Base-by-base conservation (phyloP, 192 early-diverging fungal species). In the Coemansia sp. region DNA sequence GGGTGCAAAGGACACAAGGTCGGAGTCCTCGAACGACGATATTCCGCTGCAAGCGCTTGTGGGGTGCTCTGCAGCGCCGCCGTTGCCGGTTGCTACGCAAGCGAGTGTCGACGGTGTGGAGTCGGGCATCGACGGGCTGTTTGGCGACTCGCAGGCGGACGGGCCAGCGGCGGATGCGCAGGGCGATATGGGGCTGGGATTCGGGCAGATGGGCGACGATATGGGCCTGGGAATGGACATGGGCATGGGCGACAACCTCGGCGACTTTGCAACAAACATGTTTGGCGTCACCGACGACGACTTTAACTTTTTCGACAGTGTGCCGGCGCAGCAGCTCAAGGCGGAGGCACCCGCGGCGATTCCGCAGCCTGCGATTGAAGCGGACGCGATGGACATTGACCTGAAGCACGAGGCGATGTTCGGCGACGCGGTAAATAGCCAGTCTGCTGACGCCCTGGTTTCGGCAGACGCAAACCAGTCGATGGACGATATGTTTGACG, bases 221-320 rank as follows among this genome's bases (percentile, higher is more conserved):
- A 55, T 77, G 68, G 64, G 64, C 6, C 57, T 71, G 16, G 68
- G 58, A 9, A 70, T 77, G 67, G 67, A 55, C 24, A 46, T 77
- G 50, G 65, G 58, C 28, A 71, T 77, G 65, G 61, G 60, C 12
- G 51, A 62, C 12, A 54, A 44, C 31, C 33, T 78, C 35, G 75
- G 63, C 33, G 69, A 64, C 62, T 62, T 71, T 52, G 64, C 50
- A 1, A 22, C 58, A 14, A 55, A 56, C 42, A 71, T 78, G 64
- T 78, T 78, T 71, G 75, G 69, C n/a, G 65, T 78, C 23, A 78
- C 75, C 8, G 75, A 78, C 42, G 75, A 78, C 38, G 75, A 78
- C 58, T 78, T 78, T 61, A 71, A 53, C 48, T 78, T 78, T 33
- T 78, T 78, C 14, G 75, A 78, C 58, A 67, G 38, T n/a, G 62